Percentiles rank a stretch among this genome's conserved stretches.
Evolutionary conservation across 164 flowering plant species (phyloP).

Genomic region (Umbilicus rupestris): DNA sequence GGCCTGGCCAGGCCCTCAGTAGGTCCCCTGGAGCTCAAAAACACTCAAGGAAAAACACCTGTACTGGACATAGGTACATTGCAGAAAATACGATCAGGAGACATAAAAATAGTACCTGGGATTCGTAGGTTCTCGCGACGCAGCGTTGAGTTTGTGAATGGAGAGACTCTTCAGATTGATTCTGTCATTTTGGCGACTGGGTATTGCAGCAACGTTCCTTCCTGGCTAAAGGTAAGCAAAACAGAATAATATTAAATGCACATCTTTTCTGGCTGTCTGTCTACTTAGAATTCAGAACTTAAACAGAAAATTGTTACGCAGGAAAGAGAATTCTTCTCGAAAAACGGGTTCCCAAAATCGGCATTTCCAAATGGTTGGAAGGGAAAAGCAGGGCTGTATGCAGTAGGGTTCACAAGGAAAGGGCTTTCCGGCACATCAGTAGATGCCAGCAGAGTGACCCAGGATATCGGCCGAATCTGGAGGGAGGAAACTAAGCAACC

Average conservation of each 20-base stretch:
- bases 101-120: conserved; percentile 49
- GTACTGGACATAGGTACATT: conserved; percentile 66
- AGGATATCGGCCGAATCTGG: conserved; percentile 47
- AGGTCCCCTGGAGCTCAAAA: conserved; percentile 65
- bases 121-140: conserved; percentile 29
- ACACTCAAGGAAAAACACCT: conserved; percentile 57
- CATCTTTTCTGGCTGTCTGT: neutral
- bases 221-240: conserved; percentile 64
- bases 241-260: neutral
- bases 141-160: conserved; percentile 46
- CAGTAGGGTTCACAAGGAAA: conserved; percentile 64
- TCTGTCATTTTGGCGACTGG: conserved; percentile 64
- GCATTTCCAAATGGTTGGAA: conserved; percentile 55
- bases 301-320: conserved; percentile 14
- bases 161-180: conserved; percentile 42
- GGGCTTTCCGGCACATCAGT: conserved; percentile 54
- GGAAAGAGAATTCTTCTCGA: conserved; percentile 47
- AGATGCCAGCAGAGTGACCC: conserved; percentile 40
- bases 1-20: conserved; percentile 50
- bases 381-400: conserved; percentile 50
- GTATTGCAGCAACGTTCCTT: conserved; percentile 70
- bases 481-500: conserved; percentile 39
- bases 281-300: neutral
- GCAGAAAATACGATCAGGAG: conserved; percentile 41
- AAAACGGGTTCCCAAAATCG: conserved; percentile 47